phyloP scores from a whole-genome alignment of 1,284 basidiomycete species.

The Malassezia psittaci region DNA sequence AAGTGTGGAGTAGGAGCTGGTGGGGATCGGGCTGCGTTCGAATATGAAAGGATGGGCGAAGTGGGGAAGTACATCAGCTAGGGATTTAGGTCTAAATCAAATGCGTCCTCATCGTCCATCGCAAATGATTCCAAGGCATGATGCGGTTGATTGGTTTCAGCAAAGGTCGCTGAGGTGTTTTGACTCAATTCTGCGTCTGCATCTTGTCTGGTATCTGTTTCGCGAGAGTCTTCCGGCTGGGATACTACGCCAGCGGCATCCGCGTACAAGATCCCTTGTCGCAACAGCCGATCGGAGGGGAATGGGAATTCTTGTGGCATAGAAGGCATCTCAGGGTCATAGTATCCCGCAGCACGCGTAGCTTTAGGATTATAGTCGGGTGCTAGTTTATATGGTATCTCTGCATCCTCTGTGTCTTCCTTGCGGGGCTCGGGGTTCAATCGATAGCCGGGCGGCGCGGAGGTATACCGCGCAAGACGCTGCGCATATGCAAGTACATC shows the following conservation, averaged over 20 bases:
- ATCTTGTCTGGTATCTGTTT: too few species aligned
- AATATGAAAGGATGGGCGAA: background rate
- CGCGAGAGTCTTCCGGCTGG: constrained; percentile 5
- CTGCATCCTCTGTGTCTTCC: background rate
- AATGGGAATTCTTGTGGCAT: constrained; percentile 39
- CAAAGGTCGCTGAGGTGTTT: too few species aligned
- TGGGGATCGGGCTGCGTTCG: background rate
- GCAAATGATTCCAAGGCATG: constrained; percentile 10
- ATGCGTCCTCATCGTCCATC: constrained; percentile 33
- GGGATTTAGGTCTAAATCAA: constrained; percentile 34
- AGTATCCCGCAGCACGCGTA: constrained; percentile 28
- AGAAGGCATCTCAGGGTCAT: constrained; percentile 31
- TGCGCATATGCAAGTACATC: constrained; percentile 29
- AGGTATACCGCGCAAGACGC: constrained; percentile 26
- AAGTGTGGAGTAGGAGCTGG: background rate
- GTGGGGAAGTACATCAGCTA: constrained; percentile 4
- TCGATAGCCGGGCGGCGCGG: constrained; percentile 30
- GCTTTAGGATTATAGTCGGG: constrained; percentile 32
- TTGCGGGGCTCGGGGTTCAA: constrained; percentile 3
- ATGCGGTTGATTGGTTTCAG: too few species aligned
- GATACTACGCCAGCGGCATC: constrained; percentile 15
- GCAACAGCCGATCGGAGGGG: constrained; percentile 32
- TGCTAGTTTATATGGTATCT: constrained; percentile 4
- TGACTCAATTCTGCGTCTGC: too few species aligned
- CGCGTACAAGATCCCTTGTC: constrained; percentile 33